Conservation (phyloP, 345 rosid species). For the Cochlearia excelsa region DNA sequence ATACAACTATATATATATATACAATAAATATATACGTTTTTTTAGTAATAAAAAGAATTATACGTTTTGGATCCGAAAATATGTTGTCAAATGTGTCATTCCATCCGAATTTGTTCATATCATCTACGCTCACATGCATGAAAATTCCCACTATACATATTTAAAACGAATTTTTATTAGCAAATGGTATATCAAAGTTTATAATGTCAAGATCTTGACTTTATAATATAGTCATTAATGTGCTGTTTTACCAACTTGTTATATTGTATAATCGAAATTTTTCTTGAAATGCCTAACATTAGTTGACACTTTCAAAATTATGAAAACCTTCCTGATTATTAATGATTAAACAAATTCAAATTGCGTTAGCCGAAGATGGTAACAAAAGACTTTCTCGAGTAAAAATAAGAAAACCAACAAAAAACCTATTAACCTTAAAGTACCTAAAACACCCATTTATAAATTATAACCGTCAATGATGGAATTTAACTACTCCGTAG, state of each 20-base stretch:
- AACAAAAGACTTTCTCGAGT: conserved; percentile 19
- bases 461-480: not conserved
- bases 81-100: too few relatives aligned
- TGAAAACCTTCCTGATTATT: conserved; percentile 12
- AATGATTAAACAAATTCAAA: conserved; percentile 17
- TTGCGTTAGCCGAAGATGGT: conserved; percentile 8
- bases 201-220: conserved; percentile 29
- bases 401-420: not conserved
- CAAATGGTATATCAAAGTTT: conserved; percentile 18
- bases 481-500: conserved; percentile 2
- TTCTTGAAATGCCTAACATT: conserved; percentile 37
- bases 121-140: conserved; percentile 13
- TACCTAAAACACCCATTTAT: conserved; percentile 4
- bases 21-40: not conserved
- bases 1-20: conserved; percentile 7
- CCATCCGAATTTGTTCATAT: not conserved
- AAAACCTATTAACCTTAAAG: conserved; percentile 5
- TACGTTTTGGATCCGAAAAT: not conserved
- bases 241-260: conserved; percentile 34
- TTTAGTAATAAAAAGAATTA: not conserved
- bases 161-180: conserved; percentile 25
- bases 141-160: conserved; percentile 18
- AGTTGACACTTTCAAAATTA: conserved; percentile 29
- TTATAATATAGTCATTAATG: conserved; percentile 13
- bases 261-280: not conserved